phyloP scores from a whole-genome alignment of 441 rosid genomes.

The Populus hybrid region DNA sequence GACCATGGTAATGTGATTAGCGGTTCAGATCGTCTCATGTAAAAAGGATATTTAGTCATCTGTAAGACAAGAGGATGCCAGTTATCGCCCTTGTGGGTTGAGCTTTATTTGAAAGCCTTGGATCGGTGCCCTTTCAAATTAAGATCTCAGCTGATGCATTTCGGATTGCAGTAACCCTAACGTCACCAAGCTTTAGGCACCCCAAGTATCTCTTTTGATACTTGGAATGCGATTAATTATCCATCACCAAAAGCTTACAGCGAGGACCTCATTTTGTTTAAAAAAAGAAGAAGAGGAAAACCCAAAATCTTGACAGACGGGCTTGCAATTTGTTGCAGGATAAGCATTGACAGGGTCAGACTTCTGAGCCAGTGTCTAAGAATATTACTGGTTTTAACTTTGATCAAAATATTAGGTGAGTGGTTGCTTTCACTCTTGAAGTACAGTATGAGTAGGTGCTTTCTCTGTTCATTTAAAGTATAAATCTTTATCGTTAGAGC shows the following conservation, averaged over 20 bases:
- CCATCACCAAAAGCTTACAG: no score
- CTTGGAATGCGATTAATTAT: no score
- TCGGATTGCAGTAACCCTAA: no score
- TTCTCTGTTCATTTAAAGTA: not conserved
- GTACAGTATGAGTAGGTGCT: not conserved
- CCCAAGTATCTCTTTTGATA: not conserved
- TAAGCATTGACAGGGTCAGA: not conserved
- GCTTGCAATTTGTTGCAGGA: not conserved
- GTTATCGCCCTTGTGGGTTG: no score
- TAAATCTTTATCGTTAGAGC: not conserved
- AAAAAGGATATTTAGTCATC: no score
- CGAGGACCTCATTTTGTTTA: no score
- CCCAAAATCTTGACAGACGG: not conserved
- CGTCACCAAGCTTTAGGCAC: no score
- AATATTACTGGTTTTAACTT: not conserved
- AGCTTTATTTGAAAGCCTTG: not conserved
- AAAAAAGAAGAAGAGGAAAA: not conserved
- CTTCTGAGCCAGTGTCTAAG: not conserved
- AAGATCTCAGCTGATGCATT: no score
- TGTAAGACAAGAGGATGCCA: no score
- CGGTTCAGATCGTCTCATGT: no score
- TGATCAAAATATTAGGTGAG: not conserved
- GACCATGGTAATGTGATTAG: no score
- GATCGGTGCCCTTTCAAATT: no score
- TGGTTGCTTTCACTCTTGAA: not conserved